Percentiles rank a stretch among this genome's conserved stretches.
These are phyloP conservation scores for Mortierella antarctica DNA, from an alignment of 192 early-diverging fungal genomes.

Conservation along the genomic window DNA sequence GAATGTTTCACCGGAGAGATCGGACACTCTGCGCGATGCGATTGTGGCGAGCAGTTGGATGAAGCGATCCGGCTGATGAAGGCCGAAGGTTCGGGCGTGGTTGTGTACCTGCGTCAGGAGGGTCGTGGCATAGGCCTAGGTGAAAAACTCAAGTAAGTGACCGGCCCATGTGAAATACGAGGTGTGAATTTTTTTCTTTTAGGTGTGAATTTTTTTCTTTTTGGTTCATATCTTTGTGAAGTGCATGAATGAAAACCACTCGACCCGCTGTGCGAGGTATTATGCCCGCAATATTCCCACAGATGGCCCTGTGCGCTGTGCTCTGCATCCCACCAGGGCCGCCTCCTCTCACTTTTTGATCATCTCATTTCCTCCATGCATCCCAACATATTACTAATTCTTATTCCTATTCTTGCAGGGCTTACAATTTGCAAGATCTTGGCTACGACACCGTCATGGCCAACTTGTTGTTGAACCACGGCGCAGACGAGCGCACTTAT, in stretches of 20 bases:
- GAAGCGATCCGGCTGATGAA: slow-evolving; percentile 91
- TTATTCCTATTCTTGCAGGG: slow-evolving; percentile 60
- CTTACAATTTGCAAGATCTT: slow-evolving; percentile 96
- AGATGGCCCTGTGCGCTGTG: too few species aligned
- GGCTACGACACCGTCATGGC: slow-evolving; percentile 95
- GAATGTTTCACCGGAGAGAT: slow-evolving; percentile 98
- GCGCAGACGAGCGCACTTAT: slow-evolving; percentile 92
- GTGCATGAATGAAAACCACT: not conserved
- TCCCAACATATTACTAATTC: not conserved
- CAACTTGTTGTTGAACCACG: slow-evolving; percentile 89
- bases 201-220: not conserved
- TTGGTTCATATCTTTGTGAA: not conserved
- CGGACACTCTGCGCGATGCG: slow-evolving; percentile 88
- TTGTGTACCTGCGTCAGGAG: slow-evolving; percentile 96
- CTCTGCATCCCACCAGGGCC: too few species aligned
- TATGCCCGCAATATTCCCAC: too few species aligned
- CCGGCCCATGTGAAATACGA: not conserved
- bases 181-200: slow-evolving; percentile 3
- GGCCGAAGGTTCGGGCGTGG: slow-evolving; percentile 83
- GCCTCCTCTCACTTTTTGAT: not conserved
- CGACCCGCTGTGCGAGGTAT: not conserved
- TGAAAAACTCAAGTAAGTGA: slow-evolving; percentile 89
- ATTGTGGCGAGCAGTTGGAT: slow-evolving; percentile 95
- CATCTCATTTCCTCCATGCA: not conserved
- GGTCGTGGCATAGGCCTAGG: slow-evolving; percentile 94